Percentiles rank a stretch among this genome's conserved stretches.
These are phyloP conservation scores for Berkeleyomyces rouxiae DNA, from an alignment of 2,329 filamentous ascomycete species.

Conservation along the genomic window DNA sequence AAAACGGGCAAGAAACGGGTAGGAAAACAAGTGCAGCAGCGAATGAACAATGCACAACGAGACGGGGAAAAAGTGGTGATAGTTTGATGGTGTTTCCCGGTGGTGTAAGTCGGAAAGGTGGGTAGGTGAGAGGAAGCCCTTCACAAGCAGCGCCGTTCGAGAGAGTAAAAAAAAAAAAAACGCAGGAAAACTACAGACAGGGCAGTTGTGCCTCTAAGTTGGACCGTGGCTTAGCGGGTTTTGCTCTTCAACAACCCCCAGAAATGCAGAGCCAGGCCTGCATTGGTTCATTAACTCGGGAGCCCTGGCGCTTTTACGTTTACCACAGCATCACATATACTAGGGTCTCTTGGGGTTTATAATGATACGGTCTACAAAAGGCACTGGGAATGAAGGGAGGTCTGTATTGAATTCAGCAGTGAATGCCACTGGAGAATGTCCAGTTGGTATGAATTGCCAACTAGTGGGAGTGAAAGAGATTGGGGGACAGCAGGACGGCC, in stretches of 20 bases:
- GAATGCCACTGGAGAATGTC: background rate
- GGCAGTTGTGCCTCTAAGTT: background rate
- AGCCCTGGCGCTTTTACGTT: background rate
- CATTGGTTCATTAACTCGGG: background rate
- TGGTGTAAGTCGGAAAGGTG: background rate
- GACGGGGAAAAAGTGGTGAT: background rate
- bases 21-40: background rate
- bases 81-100: background rate
- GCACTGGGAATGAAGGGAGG: background rate
- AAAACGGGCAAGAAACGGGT: background rate
- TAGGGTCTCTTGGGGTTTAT: background rate
- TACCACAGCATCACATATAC: background rate
- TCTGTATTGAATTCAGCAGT: background rate
- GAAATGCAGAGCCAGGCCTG: background rate
- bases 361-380: background rate
- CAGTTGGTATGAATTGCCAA: background rate
- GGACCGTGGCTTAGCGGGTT: background rate
- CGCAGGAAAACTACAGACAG: background rate
- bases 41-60: background rate
- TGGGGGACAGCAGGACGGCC: background rate
- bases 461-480: background rate
- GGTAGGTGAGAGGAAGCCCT: background rate
- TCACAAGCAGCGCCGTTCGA: background rate
- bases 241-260: background rate
- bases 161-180: background rate